Percentiles rank a stretch among this genome's conserved stretches.
phyloP scores from a whole-genome alignment of 371 early-diverging fungal species.

The Syncephalastrum monosporum region DNA sequence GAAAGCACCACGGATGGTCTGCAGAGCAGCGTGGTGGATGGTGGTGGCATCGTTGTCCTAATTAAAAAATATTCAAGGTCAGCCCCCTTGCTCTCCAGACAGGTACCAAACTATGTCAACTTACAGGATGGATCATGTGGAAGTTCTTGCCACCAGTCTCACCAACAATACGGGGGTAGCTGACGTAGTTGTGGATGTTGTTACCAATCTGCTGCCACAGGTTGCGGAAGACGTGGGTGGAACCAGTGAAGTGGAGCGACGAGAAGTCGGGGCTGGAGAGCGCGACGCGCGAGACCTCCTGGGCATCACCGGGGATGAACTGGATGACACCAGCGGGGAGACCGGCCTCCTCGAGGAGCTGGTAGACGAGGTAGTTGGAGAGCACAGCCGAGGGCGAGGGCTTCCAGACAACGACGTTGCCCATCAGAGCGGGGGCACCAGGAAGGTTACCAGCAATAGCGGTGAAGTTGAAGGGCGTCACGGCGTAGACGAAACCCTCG shows the following conservation, averaged over 20 bases:
- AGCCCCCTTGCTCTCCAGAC: too few relatives aligned
- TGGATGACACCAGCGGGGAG: slow-evolving; percentile 97
- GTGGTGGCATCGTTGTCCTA: slow-evolving; percentile 56
- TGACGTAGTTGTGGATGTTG: slow-evolving; percentile 87
- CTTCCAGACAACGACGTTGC: slow-evolving; percentile 97
- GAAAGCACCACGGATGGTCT: slow-evolving; percentile 92
- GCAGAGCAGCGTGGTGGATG: slow-evolving; percentile 56
- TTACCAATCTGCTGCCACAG: slow-evolving; percentile 91
- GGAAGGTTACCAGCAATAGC: slow-evolving; percentile 97
- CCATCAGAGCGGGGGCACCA: slow-evolving; percentile 95
- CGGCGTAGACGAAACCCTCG: slow-evolving; percentile 96
- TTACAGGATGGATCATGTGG: slow-evolving; percentile 82
- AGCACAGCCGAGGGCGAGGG: slow-evolving; percentile 87
- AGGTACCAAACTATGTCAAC: slow-evolving; percentile 3
- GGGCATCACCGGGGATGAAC: slow-evolving; percentile 93
- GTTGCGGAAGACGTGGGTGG: slow-evolving; percentile 90
- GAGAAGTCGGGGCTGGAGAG: slow-evolving; percentile 88
- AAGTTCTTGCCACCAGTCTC: slow-evolving; percentile 99
- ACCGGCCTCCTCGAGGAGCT: slow-evolving; percentile 94
- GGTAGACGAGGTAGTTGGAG: slow-evolving; percentile 89
- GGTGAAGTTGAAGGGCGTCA: slow-evolving; percentile 98
- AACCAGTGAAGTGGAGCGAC: slow-evolving; percentile 97
- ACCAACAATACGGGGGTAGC: slow-evolving; percentile 96
- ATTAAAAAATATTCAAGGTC: too few relatives aligned
- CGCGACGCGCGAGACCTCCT: slow-evolving; percentile 67